phyloP scores from a whole-genome alignment of 2,329 filamentous ascomycete genomes.

The Podosphaera fusca region DNA sequence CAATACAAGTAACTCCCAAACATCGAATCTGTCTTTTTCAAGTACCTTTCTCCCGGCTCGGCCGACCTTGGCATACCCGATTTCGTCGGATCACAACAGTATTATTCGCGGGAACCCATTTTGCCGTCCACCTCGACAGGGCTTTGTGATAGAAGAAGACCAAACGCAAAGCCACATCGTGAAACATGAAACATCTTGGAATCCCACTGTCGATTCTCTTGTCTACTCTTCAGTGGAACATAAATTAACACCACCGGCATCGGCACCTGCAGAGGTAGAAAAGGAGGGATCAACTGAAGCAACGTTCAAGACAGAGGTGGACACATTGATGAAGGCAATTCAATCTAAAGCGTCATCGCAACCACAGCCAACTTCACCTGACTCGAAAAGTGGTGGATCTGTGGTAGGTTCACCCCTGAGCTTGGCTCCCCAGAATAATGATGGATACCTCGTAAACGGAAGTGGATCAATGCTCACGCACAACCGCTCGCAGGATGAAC shows the following conservation, averaged over 20 bases:
- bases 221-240: constrained; percentile 3
- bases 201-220: constrained; percentile 6
- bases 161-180: constrained; percentile 18
- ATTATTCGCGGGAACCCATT: constrained; percentile 9
- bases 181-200: constrained; percentile 17
- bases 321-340: constrained; percentile 73
- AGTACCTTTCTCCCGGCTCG: constrained; percentile 14
- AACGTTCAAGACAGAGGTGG: constrained; percentile 60
- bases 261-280: constrained; percentile 1
- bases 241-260: constrained; percentile 4
- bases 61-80: constrained; percentile 15
- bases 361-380: constrained; percentile 8
- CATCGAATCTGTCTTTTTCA: constrained; percentile 10
- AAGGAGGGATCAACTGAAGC: constrained; percentile 18
- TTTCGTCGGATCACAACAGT: constrained; percentile 5
- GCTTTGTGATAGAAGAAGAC: constrained; percentile 10
- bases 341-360: constrained; percentile 35
- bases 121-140: constrained; percentile 16
- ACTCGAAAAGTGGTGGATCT: constrained; percentile 1
- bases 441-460: constrained; percentile 1
- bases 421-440: constrained; percentile 15
- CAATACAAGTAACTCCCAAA: constrained; percentile 13
- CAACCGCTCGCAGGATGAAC: constrained; percentile 8
- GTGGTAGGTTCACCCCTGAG: constrained; percentile 9
- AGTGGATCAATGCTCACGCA: constrained; percentile 9